A percentile compares a stretch with the other conserved stretches of the same genome.
phyloP scores from a whole-genome alignment of 2,329 filamentous ascomycete genomes.

The Polychaeton citri region DNA sequence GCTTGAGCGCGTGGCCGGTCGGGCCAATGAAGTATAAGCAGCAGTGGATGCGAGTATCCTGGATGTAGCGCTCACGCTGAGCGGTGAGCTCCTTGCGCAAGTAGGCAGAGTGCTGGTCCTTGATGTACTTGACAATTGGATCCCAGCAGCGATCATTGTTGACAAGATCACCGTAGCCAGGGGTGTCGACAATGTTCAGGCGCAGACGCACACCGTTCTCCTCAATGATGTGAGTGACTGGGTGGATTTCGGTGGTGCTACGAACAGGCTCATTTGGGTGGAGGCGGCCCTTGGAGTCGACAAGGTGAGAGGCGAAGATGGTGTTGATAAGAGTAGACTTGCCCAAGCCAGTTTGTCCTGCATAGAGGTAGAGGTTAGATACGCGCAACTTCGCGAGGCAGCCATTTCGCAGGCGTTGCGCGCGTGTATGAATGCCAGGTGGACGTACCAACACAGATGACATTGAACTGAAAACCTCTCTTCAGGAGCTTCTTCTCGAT shows the following conservation, averaged over 20 bases:
- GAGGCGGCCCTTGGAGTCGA: slow-evolving; percentile 95
- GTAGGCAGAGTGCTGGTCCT: slow-evolving; percentile 99
- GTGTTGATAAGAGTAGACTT: slow-evolving; percentile 99
- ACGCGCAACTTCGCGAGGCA: too few species aligned
- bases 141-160: slow-evolving; percentile 99
- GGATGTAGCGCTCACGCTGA: slow-evolving; percentile 97
- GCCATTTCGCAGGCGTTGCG: too few species aligned
- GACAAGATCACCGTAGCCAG: slow-evolving; percentile 94
- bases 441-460: slow-evolving; percentile 92
- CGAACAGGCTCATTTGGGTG: slow-evolving; percentile 85
- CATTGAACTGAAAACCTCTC: slow-evolving; percentile 99
- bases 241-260: slow-evolving; percentile 94
- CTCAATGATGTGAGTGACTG: slow-evolving; percentile 96
- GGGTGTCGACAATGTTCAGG: slow-evolving; percentile 97
- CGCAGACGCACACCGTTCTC: slow-evolving; percentile 96
- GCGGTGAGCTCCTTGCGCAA: slow-evolving; percentile 98
- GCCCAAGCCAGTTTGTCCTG: slow-evolving; percentile 94
- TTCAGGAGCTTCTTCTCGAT: slow-evolving; percentile 99
- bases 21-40: slow-evolving; percentile 99
- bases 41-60: slow-evolving; percentile 98
- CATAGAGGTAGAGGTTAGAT: slow-evolving; percentile 4
- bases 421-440: background rate
- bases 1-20: slow-evolving; percentile 94
- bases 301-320: slow-evolving; percentile 98
- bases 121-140: slow-evolving; percentile 99